Conservation (phyloP, 257 asterid species). For the Leonotis leonurus region DNA sequence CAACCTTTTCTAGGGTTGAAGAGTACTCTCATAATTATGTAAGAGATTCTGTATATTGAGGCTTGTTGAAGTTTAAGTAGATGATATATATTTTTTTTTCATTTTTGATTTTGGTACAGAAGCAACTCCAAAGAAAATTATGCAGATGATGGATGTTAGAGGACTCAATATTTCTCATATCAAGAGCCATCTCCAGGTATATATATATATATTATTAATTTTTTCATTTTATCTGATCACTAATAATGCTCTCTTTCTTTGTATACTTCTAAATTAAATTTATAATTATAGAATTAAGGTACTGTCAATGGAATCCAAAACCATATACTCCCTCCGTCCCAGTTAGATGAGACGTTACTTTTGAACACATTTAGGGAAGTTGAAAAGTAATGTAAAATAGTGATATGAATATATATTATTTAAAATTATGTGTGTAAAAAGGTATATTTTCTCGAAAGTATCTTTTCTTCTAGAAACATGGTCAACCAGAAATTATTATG, state of each 20-base stretch:
- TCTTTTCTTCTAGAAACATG: too few species aligned
- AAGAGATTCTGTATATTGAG: neutral
- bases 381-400: too few species aligned
- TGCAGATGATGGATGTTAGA: slow-evolving; percentile 41
- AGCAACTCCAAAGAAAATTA: slow-evolving; percentile 51
- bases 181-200: slow-evolving; percentile 59
- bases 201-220: too few species aligned
- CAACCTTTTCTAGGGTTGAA: neutral
- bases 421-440: too few species aligned
- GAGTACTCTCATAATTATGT: neutral
- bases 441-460: too few species aligned
- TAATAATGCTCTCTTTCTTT: neutral
- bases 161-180: slow-evolving; percentile 44
- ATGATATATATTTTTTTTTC: neutral
- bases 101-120: slow-evolving; percentile 14
- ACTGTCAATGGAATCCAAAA: too few species aligned
- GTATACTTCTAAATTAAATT: neutral
- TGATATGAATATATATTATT: too few species aligned
- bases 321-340: too few species aligned
- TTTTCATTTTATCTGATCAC: neutral
- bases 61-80: neutral
- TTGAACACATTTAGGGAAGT: too few species aligned
- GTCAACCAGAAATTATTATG: too few species aligned
- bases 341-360: too few species aligned
- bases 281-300: too few species aligned